A percentile compares a stretch with the other conserved stretches of the same genome.
Conservation (phyloP, 139 green algal species). For the Tetradesmus lagerheimii region DNA sequence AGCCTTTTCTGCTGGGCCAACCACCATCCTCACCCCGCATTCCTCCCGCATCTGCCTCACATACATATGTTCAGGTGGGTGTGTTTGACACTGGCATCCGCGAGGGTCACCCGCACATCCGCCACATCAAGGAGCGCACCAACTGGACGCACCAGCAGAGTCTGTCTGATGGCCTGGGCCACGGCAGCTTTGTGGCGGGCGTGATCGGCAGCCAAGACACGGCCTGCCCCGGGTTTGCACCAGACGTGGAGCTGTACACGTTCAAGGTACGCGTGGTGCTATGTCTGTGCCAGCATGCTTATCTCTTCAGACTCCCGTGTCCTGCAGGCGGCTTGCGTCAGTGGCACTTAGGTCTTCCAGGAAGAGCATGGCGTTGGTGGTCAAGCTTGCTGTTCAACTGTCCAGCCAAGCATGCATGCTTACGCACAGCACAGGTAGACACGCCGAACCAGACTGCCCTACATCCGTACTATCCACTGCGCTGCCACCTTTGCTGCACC, state of each 20-base stretch:
- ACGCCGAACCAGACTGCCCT: too few species aligned
- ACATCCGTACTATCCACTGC: too few species aligned
- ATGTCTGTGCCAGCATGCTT: neutral
- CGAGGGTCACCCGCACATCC: slow-evolving; percentile 93
- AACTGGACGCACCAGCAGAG: slow-evolving; percentile 99
- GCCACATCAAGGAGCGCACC: slow-evolving; percentile 94
- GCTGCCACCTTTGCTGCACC: neutral
- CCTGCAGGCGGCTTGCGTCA: too few species aligned
- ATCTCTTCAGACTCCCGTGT: too few species aligned
- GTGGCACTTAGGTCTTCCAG: too few species aligned
- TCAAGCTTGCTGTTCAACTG: too few species aligned
- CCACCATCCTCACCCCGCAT: neutral
- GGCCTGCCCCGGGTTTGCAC: slow-evolving; percentile 92
- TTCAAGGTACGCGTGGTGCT: slow-evolving; percentile 76
- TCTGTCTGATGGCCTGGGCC: slow-evolving; percentile 94
- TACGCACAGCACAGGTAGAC: too few species aligned
- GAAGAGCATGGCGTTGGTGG: too few species aligned
- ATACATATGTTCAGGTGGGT: slow-evolving; percentile 79
- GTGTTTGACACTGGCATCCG: slow-evolving; percentile 99
- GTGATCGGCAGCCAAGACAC: slow-evolving; percentile 87
- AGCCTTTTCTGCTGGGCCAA: neutral
- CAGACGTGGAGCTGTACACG: slow-evolving; percentile 94
- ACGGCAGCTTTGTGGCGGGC: slow-evolving; percentile 98
- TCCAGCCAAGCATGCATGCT: too few species aligned
- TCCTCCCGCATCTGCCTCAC: neutral